phyloP scores from a whole-genome alignment of 148 eudicot species.

The Silene latifolia region DNA sequence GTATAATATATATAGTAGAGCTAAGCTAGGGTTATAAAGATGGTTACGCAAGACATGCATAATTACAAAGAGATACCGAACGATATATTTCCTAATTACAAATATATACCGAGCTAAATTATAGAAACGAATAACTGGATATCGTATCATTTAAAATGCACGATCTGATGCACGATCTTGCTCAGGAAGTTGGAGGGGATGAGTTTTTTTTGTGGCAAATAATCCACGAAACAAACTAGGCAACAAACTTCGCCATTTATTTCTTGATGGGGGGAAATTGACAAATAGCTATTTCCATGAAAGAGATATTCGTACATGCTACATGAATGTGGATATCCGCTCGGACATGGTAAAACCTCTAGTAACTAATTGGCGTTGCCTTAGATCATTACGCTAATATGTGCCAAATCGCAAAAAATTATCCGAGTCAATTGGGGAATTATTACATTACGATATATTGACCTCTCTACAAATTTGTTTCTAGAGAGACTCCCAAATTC shows the following conservation, averaged over 20 bases:
- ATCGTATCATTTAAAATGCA: conserved; percentile 12
- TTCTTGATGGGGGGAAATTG: neutral
- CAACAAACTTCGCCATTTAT: neutral
- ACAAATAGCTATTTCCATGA: neutral
- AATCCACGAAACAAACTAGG: neutral
- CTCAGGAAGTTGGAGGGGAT: conserved; percentile 4
- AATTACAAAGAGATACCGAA: no score
- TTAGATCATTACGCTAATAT: conserved; percentile 19
- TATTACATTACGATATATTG: conserved; percentile 29
- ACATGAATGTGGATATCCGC: neutral
- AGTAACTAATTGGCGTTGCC: neutral
- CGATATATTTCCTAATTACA: no score
- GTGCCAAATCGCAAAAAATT: neutral
- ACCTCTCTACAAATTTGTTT: neutral
- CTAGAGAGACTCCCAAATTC: conserved; percentile 15
- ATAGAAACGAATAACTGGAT: no score
- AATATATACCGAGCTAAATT: no score
- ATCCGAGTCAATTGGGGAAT: conserved; percentile 14
- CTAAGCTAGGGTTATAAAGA: no score
- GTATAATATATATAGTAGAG: no score
- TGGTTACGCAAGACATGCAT: no score
- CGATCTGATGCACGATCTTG: conserved; percentile 20
- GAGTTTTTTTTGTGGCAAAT: neutral
- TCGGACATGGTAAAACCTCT: neutral
- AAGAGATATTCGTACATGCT: conserved; percentile 5